Conservation (phyloP, 2,329 filamentous ascomycete species). For the Botryotinia narcissicola region DNA sequence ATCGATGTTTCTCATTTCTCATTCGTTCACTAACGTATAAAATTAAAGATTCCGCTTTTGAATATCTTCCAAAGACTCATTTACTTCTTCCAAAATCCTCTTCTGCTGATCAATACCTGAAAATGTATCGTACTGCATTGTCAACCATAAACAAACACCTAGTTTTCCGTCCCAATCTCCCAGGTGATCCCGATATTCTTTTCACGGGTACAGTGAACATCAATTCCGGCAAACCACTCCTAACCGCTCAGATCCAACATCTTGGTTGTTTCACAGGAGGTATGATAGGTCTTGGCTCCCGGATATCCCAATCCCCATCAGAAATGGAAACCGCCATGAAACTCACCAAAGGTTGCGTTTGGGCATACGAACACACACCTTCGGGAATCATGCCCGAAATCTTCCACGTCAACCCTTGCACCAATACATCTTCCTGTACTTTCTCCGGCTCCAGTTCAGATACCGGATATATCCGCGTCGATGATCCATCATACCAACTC, state of each 20-base stretch:
- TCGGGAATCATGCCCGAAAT: conserved; percentile 61
- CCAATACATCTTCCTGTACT: conserved; percentile 21
- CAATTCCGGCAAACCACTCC: conserved; percentile 9
- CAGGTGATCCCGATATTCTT: conserved; percentile 44
- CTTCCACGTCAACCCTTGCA: conserved; percentile 41
- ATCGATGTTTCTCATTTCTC: conserved; percentile 51
- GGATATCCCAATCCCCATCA: conserved; percentile 51
- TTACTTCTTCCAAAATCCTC: conserved; percentile 31
- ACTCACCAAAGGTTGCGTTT: conserved; percentile 60
- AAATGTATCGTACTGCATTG: conserved; percentile 45
- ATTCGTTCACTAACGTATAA: conserved; percentile 56
- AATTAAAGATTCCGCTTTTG: conserved; percentile 57
- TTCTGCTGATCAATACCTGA: conserved; percentile 37
- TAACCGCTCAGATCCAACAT: conserved; percentile 49
- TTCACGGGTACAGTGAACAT: conserved; percentile 47
- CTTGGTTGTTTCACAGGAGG: conserved; percentile 68
- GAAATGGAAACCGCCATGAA: conserved; percentile 54
- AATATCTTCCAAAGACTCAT: conserved; percentile 61
- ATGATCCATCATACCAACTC: conserved; percentile 46
- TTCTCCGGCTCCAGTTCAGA: conserved; percentile 23
- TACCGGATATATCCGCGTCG: conserved; percentile 19
- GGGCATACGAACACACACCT: conserved; percentile 54
- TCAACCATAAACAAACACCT: conserved; percentile 44
- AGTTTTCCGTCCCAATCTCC: conserved; percentile 45
- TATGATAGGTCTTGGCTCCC: conserved; percentile 64